Base-by-base conservation (phyloP, 164 flowering plant species). In the Stephania yunnanensis region DNA sequence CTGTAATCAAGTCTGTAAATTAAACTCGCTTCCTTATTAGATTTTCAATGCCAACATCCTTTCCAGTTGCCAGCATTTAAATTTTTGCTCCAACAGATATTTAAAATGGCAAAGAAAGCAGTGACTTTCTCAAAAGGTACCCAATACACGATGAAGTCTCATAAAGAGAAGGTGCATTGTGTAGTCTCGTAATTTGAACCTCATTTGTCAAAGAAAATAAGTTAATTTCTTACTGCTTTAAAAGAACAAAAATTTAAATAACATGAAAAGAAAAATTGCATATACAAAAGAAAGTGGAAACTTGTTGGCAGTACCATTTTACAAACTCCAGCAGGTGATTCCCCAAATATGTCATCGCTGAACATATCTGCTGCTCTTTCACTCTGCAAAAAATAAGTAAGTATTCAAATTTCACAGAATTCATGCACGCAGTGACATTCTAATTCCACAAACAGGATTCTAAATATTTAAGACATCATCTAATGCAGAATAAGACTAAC, bases 261-360 rank as follows among this genome's bases (percentile, higher is more conserved):
- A 36, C 42, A 36, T 1, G 42, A 36, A 36, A 36, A 36, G 42
- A 36, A 36, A 36, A 36, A 36, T 19, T 61, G 20, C n/a, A 61
- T 61, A 61, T n/a, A 61, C 25, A 61, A 61, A 61, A 20, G 20
- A 61, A 25, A 61, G 20, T 61, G n/a, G 66, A 69, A 7, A 3
- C 55, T 72, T 19, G 19, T 42, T 20, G 7, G 44, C 30, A 74
- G 75, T 84, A 96, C 99, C 82, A 76, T 9, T 84, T 88, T 94
- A 63, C 89, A 91, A 76, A 87, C 86, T 71, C 92, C 92, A 74
- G 95, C 87, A 68, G 99, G 99, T 50, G 99, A 89, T 75, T 94
- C 98, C 63, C 98, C 98, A 88, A 96, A 96, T 58, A 96, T 96
- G 83, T 96, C 99, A 87, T 96, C 99, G 84, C 92, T 87, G 73